phyloP scores from a whole-genome alignment of 2,329 filamentous ascomycete genomes.

The Aspergillus fijiensis region DNA sequence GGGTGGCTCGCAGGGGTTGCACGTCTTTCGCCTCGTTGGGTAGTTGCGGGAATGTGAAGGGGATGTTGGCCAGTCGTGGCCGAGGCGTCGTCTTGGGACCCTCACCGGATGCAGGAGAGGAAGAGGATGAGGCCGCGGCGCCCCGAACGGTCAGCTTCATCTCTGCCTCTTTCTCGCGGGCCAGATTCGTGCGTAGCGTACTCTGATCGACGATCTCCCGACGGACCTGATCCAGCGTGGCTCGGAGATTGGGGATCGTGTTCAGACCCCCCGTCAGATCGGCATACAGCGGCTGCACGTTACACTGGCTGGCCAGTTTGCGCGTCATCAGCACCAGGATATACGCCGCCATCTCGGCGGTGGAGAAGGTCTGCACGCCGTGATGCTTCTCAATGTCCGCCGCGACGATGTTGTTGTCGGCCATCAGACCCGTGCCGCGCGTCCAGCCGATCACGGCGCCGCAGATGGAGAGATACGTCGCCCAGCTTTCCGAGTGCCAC shows the following conservation, averaged over 20 bases:
- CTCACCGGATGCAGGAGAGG: too few species aligned
- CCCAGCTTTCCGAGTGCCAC: slow-evolving; percentile 5
- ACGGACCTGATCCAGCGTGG: neutral
- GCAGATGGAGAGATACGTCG: slow-evolving; percentile 2
- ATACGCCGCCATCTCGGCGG: slow-evolving; percentile 2
- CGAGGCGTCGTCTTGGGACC: neutral
- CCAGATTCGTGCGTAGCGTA: neutral
- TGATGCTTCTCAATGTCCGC: neutral
- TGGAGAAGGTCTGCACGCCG: neutral
- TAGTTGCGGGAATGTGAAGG: neutral
- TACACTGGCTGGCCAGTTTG: neutral
- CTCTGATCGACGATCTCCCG: neutral
- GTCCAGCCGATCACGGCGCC: slow-evolving; percentile 7
- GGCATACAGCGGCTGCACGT: neutral
- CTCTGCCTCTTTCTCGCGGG: too few species aligned
- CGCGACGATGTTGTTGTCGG: slow-evolving; percentile 1
- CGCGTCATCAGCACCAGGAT: neutral
- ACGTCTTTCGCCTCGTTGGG: neutral
- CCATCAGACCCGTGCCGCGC: slow-evolving; percentile 5
- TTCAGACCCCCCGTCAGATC: slow-evolving; percentile 3
- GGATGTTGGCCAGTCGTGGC: neutral
- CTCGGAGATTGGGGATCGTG: neutral
- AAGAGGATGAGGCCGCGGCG: too few species aligned
- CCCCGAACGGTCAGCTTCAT: too few species aligned
- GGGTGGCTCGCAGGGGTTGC: neutral